A percentile compares a stretch with the other conserved stretches of the same genome.
Conservation (phyloP, 352 stramenopile species). For the Pythium dissimile region DNA sequence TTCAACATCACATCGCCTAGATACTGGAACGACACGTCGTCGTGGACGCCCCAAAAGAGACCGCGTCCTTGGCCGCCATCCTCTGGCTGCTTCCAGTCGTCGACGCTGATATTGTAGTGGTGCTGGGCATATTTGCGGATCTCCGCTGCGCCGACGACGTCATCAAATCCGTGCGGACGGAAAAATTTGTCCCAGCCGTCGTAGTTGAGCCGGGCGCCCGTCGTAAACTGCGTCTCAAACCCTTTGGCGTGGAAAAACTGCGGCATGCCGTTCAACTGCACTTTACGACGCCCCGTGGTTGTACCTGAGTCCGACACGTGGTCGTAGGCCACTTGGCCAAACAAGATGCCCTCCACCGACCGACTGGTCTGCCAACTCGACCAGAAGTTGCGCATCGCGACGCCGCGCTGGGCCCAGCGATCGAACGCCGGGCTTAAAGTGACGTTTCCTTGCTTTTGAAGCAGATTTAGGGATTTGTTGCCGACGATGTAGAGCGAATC, state of each 20-base stretch:
- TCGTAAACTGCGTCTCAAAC: conserved; percentile 48
- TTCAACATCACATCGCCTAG: conserved; percentile 43
- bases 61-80: too few species aligned
- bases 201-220: conserved; percentile 40
- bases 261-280: conserved; percentile 37
- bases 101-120: conserved; percentile 18
- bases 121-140: conserved; percentile 21
- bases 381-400: conserved; percentile 55
- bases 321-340: conserved; percentile 46
- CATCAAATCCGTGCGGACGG: conserved; percentile 45
- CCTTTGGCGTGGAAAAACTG: conserved; percentile 50
- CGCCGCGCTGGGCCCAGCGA: conserved; percentile 38
- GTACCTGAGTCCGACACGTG: conserved; percentile 33
- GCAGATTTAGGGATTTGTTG: conserved; percentile 16
- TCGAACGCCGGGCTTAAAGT: conserved; percentile 50
- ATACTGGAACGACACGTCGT: conserved; percentile 23
- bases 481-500: conserved; percentile 52
- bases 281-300: conserved; percentile 25
- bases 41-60: conserved; percentile 61
- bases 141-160: conserved; percentile 31
- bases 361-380: conserved; percentile 56
- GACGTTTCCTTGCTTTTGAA: conserved; percentile 28
- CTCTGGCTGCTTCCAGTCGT: too few species aligned
- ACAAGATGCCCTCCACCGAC: conserved; percentile 52
- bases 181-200: conserved; percentile 51